Percentiles rank a stretch among this genome's conserved stretches.
phyloP scores from a whole-genome alignment of 202 grass and related monocot genomes.

The Hordeum pubiflorum region DNA sequence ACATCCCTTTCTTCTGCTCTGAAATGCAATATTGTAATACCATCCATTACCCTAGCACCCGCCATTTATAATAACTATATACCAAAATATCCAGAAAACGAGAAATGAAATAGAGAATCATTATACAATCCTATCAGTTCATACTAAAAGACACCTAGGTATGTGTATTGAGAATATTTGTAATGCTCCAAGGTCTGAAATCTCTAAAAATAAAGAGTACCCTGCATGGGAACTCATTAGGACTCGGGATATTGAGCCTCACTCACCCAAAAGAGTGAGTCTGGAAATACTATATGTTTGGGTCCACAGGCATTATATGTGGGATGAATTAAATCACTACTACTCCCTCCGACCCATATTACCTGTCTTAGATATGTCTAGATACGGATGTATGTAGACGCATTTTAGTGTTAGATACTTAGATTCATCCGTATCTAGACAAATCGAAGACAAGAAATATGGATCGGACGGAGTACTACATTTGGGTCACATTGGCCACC shows the following conservation, averaged over 20 bases:
- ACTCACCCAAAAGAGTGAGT: background rate
- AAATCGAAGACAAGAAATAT: too few species aligned
- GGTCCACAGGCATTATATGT: conserved; percentile 9
- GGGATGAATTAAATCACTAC: background rate
- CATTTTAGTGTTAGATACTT: too few species aligned
- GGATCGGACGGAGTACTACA: too few species aligned
- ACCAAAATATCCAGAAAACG: conserved; percentile 11
- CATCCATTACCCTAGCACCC: conserved; percentile 10
- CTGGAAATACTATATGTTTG: background rate
- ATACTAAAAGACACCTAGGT: background rate
- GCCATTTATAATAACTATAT: background rate
- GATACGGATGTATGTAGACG: too few species aligned
- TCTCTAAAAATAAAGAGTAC: background rate
- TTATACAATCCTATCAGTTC: background rate
- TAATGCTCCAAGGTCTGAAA: background rate
- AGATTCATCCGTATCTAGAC: too few species aligned
- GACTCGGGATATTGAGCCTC: background rate
- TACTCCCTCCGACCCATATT: too few species aligned
- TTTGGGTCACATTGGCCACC: background rate
- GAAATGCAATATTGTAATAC: conserved; percentile 17
- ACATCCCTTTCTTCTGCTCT: background rate
- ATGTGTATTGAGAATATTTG: background rate
- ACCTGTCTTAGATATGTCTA: too few species aligned
- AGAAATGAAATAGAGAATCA: background rate
- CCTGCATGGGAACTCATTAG: background rate